phyloP scores from a whole-genome alignment of 1,284 basidiomycete genomes.

The Ganoderma meredithae region DNA sequence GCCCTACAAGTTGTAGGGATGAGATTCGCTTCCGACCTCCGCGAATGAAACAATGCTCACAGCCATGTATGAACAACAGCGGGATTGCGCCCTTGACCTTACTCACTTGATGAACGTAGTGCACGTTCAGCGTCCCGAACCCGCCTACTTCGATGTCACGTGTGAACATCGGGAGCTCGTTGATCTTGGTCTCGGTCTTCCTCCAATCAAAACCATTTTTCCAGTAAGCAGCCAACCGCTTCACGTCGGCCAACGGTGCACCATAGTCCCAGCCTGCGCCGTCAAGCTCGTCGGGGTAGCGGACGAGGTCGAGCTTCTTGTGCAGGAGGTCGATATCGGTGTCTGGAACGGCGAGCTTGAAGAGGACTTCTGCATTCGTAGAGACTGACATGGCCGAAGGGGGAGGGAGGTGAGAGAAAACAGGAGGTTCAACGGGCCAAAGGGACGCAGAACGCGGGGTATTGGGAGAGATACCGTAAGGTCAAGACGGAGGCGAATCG shows the following conservation, averaged over 20 bases:
- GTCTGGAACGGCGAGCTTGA: constrained; percentile 52
- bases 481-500: neutral
- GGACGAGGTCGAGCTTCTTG: constrained; percentile 49
- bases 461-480: neutral
- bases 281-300: constrained; percentile 54
- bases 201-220: constrained; percentile 56
- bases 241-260: constrained; percentile 53
- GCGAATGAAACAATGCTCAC: too few relatives aligned
- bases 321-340: constrained; percentile 45
- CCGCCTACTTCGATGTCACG: constrained; percentile 51
- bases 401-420: neutral
- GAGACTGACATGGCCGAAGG: constrained; percentile 1
- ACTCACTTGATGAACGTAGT: constrained; percentile 52
- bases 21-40: too few relatives aligned
- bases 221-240: constrained; percentile 52
- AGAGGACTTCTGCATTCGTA: constrained; percentile 42
- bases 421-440: neutral
- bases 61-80: constrained; percentile 43
- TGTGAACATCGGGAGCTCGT: constrained; percentile 15
- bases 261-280: constrained; percentile 54
- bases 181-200: constrained; percentile 42
- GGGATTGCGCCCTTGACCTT: constrained; percentile 46
- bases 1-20: constrained; percentile 50
- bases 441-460: neutral
- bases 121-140: constrained; percentile 51